Evolutionary conservation across 768 basidiomycete genomes (phyloP).

Genomic region (Panus rudis): DNA sequence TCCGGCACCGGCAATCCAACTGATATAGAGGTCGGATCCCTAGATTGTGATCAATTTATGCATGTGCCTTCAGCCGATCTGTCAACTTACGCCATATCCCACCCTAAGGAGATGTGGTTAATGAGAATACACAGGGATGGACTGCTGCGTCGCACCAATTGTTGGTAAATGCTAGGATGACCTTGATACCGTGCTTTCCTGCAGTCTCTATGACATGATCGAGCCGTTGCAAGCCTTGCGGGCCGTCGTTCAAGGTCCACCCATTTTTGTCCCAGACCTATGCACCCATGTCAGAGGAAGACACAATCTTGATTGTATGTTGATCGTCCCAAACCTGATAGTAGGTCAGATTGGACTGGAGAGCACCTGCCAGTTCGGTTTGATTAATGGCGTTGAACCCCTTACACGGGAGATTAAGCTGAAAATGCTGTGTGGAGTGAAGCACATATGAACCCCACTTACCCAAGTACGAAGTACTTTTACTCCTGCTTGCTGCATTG

Average conservation of each 20-base stretch:
- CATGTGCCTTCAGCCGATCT: not conserved
- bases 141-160: slow-evolving; percentile 35
- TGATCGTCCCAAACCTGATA: slow-evolving; percentile 30
- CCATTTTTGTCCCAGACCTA: slow-evolving; percentile 45
- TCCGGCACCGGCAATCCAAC: slow-evolving; percentile 20
- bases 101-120: slow-evolving; percentile 29
- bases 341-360: slow-evolving; percentile 39
- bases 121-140: not conserved
- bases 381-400: slow-evolving; percentile 33
- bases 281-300: not conserved
- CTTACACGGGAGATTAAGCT: slow-evolving; percentile 15
- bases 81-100: slow-evolving; percentile 42
- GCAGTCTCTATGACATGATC: slow-evolving; percentile 46
- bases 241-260: slow-evolving; percentile 44
- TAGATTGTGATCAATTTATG: slow-evolving; percentile 11
- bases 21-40: slow-evolving; percentile 28
- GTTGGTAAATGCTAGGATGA: slow-evolving; percentile 49
- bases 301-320: not conserved
- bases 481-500: slow-evolving; percentile 41
- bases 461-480: slow-evolving; percentile 54
- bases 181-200: slow-evolving; percentile 41
- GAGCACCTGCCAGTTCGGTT: slow-evolving; percentile 38
- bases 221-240: slow-evolving; percentile 46
- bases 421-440: not conserved
- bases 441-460: slow-evolving; percentile 2